Percentiles rank a stretch among this genome's conserved stretches.
Conservation (phyloP, 495 filamentous ascomycete genomes). For the Hyaloscypha variabilis region DNA sequence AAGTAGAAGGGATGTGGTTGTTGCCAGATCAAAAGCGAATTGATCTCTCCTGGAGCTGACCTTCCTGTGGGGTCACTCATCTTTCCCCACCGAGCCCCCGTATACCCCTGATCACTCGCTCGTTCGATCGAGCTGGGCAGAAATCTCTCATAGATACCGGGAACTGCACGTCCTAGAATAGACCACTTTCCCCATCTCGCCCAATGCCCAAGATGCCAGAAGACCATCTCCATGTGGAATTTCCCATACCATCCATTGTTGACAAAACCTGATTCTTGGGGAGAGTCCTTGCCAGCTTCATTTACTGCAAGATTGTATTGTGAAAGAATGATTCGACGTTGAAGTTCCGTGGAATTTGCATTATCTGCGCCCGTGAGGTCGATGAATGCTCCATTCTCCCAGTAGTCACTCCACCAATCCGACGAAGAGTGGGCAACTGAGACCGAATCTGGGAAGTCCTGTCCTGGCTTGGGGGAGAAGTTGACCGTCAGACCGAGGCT, state of each 20-base stretch:
- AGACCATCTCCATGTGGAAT: conserved; percentile 56
- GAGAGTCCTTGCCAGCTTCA: conserved; percentile 39
- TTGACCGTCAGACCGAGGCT: conserved; percentile 18
- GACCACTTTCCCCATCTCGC: conserved; percentile 52
- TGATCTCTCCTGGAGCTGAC: conserved; percentile 58
- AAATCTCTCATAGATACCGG: conserved; percentile 49
- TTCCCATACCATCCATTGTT: conserved; percentile 61
- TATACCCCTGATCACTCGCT: conserved; percentile 51
- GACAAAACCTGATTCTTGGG: conserved; percentile 47
- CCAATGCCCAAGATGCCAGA: conserved; percentile 58
- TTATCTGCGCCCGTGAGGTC: conserved; percentile 43
- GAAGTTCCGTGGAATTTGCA: conserved; percentile 46
- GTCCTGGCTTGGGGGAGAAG: conserved; percentile 9
- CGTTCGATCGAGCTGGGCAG: conserved; percentile 47
- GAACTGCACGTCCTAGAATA: conserved; percentile 46
- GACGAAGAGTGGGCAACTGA: conserved; percentile 39
- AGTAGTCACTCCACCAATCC: conserved; percentile 47
- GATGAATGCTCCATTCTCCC: conserved; percentile 48
- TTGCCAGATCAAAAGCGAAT: conserved; percentile 57
- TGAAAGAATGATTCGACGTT: conserved; percentile 50
- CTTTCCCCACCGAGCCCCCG: conserved; percentile 58
- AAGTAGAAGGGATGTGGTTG: conserved; percentile 57
- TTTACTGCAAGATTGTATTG: conserved; percentile 54
- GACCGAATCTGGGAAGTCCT: conserved; percentile 23
- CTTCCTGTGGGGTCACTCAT: conserved; percentile 60